phyloP scores from a whole-genome alignment of 139 green algal genomes.

The Chlamydomonas schloesseri region DNA sequence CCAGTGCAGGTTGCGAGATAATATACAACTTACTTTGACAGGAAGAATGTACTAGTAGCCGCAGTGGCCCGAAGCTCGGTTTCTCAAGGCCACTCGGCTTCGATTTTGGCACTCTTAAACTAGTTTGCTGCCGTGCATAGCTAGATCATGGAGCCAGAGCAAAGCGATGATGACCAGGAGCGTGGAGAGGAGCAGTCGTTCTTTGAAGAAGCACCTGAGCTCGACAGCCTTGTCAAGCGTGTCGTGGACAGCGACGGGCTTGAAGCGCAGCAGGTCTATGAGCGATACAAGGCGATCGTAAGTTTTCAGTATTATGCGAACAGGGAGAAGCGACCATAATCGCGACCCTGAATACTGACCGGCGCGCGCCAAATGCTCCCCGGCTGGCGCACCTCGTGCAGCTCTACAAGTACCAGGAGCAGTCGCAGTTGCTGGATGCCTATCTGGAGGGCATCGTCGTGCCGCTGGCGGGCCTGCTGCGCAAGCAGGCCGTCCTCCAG shows the following conservation, averaged over 20 bases:
- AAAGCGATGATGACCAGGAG: constrained; percentile 19
- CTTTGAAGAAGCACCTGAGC: constrained; percentile 63
- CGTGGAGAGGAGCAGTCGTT: constrained; percentile 9
- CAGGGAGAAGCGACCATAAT: too few species aligned
- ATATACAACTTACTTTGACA: too few species aligned
- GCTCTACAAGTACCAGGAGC: constrained; percentile 96
- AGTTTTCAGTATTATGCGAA: neutral
- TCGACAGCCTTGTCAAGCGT: constrained; percentile 53
- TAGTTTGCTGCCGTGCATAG: too few species aligned
- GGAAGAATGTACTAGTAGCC: too few species aligned
- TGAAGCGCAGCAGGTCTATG: constrained; percentile 40
- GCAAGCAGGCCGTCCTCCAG: constrained; percentile 48
- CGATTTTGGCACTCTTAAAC: too few species aligned
- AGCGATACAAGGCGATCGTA: constrained; percentile 72
- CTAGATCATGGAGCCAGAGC: constrained; percentile 8
- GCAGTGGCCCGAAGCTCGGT: too few species aligned
- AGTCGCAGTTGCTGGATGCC: constrained; percentile 94
- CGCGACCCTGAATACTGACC: neutral
- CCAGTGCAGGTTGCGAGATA: too few species aligned
- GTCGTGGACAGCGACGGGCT: constrained; percentile 51
- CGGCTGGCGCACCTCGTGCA: too few species aligned
- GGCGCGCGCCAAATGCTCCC: neutral
- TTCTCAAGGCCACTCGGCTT: too few species aligned
- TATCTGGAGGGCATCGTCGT: constrained; percentile 85
- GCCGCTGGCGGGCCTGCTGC: constrained; percentile 80